Percentiles rank a stretch among this genome's conserved stretches.
Conservation (phyloP, 169 alveolate genomes). For the Cyclospora cayetanensis region DNA sequence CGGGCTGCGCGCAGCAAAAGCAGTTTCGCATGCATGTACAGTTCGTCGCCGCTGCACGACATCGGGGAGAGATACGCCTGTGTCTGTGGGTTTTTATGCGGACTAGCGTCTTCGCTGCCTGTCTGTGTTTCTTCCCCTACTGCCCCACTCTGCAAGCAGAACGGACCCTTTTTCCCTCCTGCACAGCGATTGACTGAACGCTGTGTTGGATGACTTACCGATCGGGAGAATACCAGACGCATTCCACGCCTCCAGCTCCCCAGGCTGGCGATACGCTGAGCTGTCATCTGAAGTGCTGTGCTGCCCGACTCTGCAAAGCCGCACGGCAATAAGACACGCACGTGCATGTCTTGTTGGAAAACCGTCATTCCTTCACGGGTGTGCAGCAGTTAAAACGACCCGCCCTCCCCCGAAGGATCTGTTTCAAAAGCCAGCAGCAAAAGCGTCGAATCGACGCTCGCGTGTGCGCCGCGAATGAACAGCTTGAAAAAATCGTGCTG, state of each 20-base stretch:
- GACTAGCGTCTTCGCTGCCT: not conserved
- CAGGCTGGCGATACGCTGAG: conserved; percentile 85
- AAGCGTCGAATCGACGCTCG: too few relatives aligned
- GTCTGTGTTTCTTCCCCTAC: not conserved
- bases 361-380: too few relatives aligned
- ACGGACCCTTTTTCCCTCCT: too few relatives aligned
- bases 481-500: too few relatives aligned
- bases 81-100: not conserved
- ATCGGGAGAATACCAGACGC: conserved; percentile 83
- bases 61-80: not conserved
- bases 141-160: not conserved
- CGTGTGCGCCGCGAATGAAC: too few relatives aligned
- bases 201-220: too few relatives aligned
- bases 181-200: too few relatives aligned
- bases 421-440: too few relatives aligned
- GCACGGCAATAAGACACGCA: not conserved
- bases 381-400: too few relatives aligned
- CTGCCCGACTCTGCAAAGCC: conserved; percentile 86
- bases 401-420: too few relatives aligned
- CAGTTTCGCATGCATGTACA: not conserved
- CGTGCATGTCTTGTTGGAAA: too few relatives aligned
- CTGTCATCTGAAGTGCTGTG: conserved; percentile 97
- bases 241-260: conserved; percentile 81
- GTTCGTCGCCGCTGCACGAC: not conserved
- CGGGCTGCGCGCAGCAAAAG: conserved; percentile 17